These are phyloP conservation scores for Fusarium setosum DNA, from an alignment of 2,329 filamentous ascomycete genomes.

Conservation along the genomic window DNA sequence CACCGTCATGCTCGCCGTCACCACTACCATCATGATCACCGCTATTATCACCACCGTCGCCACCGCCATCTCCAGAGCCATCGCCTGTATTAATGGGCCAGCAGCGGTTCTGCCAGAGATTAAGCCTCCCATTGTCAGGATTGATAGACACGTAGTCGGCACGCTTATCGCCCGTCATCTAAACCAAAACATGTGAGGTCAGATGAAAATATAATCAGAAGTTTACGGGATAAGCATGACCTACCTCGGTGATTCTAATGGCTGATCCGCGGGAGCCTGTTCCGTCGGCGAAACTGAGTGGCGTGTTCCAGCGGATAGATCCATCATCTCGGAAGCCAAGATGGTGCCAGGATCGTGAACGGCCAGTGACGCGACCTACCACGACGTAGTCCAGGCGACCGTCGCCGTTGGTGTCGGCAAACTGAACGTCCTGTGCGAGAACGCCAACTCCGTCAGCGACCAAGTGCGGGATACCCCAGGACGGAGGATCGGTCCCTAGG, in stretches of 20 bases:
- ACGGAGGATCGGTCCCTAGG: neutral
- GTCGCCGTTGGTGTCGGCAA: neutral
- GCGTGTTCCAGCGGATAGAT: neutral
- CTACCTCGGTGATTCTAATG: neutral
- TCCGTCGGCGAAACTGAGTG: neutral
- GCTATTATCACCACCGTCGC: too few relatives aligned
- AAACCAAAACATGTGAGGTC: too few relatives aligned
- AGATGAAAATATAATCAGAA: accelerated
- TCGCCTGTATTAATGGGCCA: too few relatives aligned
- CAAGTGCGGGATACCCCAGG: neutral
- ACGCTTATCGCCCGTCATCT: neutral
- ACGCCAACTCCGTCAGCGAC: neutral
- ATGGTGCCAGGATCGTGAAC: neutral
- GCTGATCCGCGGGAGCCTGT: neutral
- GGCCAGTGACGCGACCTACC: neutral
- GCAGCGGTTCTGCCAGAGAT: neutral
- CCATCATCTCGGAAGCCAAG: neutral
- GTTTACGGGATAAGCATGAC: neutral
- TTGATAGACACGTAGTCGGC: neutral
- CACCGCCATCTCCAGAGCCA: too few relatives aligned
- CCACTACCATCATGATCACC: too few relatives aligned
- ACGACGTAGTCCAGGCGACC: neutral
- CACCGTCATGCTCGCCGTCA: too few relatives aligned
- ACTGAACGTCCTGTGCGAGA: neutral
- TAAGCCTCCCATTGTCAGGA: neutral